Percentiles rank a stretch among this genome's conserved stretches.
phyloP scores from a whole-genome alignment of 768 basidiomycete genomes.

The Trametes gibbosa region DNA sequence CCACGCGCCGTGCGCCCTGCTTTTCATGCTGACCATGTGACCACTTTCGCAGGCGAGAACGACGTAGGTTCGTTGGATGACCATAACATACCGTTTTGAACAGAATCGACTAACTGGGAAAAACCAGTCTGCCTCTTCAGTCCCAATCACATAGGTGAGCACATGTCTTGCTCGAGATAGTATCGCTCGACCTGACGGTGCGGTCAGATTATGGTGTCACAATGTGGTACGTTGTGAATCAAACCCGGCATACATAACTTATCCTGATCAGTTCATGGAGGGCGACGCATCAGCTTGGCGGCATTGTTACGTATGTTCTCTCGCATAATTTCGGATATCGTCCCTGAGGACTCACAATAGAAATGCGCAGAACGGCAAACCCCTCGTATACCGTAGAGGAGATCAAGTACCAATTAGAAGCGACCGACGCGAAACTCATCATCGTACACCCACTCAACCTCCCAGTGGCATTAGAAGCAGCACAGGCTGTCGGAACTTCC shows the following conservation, averaged over 20 bases:
- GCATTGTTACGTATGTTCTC: constrained; percentile 49
- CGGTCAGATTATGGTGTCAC: constrained; percentile 14
- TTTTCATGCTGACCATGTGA: not conserved
- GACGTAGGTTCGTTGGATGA: constrained; percentile 35
- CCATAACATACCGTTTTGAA: too few species aligned
- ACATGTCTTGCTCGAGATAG: not conserved
- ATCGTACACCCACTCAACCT: constrained; percentile 24
- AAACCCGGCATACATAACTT: too few species aligned
- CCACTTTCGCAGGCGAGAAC: constrained; percentile 31
- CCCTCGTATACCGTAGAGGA: constrained; percentile 29
- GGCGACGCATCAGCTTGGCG: constrained; percentile 56
- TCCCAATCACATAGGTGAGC: constrained; percentile 11
- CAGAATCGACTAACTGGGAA: not conserved
- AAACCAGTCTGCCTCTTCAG: constrained; percentile 6
- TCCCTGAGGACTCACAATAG: too few species aligned
- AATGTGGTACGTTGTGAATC: constrained; percentile 18
- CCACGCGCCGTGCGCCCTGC: not conserved
- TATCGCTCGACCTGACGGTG: not conserved
- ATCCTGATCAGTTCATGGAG: not conserved
- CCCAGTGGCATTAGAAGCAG: constrained; percentile 21
- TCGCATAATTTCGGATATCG: not conserved
- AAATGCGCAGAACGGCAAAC: constrained; percentile 24
- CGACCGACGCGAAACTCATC: constrained; percentile 22
- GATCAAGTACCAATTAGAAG: constrained; percentile 26
- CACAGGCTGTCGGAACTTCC: constrained; percentile 17